Evolutionary conservation across 2,329 filamentous ascomycete species (phyloP), one percentile per base, ranked within the genome.

Genomic region (Nigrograna mackinnonii): DNA sequence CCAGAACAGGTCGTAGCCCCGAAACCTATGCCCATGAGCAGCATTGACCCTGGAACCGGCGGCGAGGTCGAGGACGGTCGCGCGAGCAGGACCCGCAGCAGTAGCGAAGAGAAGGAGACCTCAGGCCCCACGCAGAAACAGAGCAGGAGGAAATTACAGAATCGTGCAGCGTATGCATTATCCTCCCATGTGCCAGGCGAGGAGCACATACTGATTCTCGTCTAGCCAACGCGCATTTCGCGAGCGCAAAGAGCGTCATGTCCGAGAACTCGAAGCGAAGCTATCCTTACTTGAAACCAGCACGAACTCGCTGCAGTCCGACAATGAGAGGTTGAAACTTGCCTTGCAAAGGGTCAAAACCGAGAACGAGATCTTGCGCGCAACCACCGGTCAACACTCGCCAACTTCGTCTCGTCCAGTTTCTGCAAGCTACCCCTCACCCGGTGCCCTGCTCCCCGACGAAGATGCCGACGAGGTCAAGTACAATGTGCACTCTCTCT

Each of bases 231-330:
- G 92, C 57, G 92, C 94, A 22, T 97, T 97, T 69, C 89, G 92
- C 47, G 92, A 97, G 70, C 86, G 92, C 55, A 97, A 97, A 70
- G 92, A 97, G 68, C 86, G 85, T 44, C 91, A 95, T 62, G 91
- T 97, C 49, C 91, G 91, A 67, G 91, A 97, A 47, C 84, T 97
- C 18, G 91, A 97, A 70, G 82, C 84, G 43, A 94, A 95, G 66
- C 83, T 97, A 20, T 85, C 82, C 37, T 79, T 76, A 36, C 82
- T 96, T 22, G 87, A 95, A 64, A 83, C 84, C 46, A 83, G 85
- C 37, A 87, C 89, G 38, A 80, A 84, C 41, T 79, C 82, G 22
- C 80, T 94, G 0, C 80, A 85, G 30, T 82, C 85, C 33, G 91
- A 96, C 67, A 96, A 96, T 63, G 89, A 95, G 67, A 84, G 86